phyloP scores from a whole-genome alignment of 75 land plant genomes.

The Picea sitchensis region DNA sequence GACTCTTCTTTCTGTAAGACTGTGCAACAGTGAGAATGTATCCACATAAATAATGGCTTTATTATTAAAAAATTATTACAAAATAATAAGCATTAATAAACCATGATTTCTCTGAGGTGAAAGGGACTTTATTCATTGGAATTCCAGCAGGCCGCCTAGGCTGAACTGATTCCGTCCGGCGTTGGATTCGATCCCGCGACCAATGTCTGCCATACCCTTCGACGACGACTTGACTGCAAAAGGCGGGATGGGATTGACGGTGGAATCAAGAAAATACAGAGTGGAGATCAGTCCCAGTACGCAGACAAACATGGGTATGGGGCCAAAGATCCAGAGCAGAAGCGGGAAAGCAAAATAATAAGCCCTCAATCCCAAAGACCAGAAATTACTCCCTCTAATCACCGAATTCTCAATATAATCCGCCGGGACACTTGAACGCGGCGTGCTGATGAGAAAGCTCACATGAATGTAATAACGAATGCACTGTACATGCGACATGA shows the following conservation, averaged over 20 bases:
- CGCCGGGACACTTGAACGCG: constrained; percentile 26
- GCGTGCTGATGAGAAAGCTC: constrained; percentile 56
- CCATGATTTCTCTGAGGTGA: too few relatives aligned
- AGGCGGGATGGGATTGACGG: constrained; percentile 10
- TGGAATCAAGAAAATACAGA: constrained; percentile 66
- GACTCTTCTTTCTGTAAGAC: too few relatives aligned
- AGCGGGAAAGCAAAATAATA: constrained; percentile 85
- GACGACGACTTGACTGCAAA: constrained; percentile 1
- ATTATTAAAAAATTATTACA: too few relatives aligned
- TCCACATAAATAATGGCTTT: too few relatives aligned
- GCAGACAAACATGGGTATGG: constrained; percentile 68
- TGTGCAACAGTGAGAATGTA: too few relatives aligned
- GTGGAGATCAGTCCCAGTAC: constrained; percentile 29
- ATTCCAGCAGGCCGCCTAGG: too few relatives aligned
- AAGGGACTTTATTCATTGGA: too few relatives aligned
- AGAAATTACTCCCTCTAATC: constrained; percentile 64
- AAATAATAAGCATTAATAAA: too few relatives aligned
- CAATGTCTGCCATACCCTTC: too few relatives aligned
- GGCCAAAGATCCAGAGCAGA: constrained; percentile 86
- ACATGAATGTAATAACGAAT: constrained; percentile 76
- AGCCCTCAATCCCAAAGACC: constrained; percentile 72
- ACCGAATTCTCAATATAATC: constrained; percentile 55
- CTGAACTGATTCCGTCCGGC: too few relatives aligned
- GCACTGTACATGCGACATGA: constrained; percentile 68
- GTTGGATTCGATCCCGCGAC: too few relatives aligned